Evolutionary conservation across 192 early-diverging fungal species (phyloP), one percentile per base, ranked within the genome.

Genomic region (Anaeromyces robustus): DNA sequence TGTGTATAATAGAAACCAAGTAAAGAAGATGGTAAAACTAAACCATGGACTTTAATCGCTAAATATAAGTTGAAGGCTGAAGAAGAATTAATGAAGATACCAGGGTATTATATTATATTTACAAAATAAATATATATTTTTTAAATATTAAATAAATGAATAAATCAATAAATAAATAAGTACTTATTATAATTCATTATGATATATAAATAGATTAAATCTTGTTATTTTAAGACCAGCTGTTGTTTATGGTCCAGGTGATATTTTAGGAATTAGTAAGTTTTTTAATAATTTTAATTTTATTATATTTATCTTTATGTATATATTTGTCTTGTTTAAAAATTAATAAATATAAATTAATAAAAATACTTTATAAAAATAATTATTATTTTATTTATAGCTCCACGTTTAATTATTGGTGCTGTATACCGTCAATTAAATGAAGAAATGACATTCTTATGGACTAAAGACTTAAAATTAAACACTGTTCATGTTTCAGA

Each of bases 401-500:
- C 95, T 32, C 95, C 97, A 32, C 93, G 96, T 81, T 86, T 98
- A 81, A 96, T 98, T 43, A 93, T 94, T 77, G 97, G 95, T 79
- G 93, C 94, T 77, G 92, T 98, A 19, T 97, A 97, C 85, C 85
- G 93, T 77, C 89, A 91, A 30, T 81, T 92, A 30, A 88, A 91
- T 39, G 93, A 96, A 84, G 91, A 93, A 81, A 98, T 98, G 97
- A 94, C 94, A 32, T 89, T 96, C 59, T 86, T 98, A 77, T 98
- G 97, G 97, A 94, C 93, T 32, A 94, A 94, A 81, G 94, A 94
- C 80, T 83, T 98, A 52, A 94, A 94, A 79, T 90, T 98, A 83
- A 96, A 95, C 86, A 98, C 97, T 1, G 96, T 98, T 16, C 97
- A 98, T 85, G 95, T 98, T 0, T 32, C 80, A 28, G 97, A 98